These are phyloP conservation scores for Angophora floribunda DNA, from an alignment of 345 rosid species.

Conservation along the genomic window DNA sequence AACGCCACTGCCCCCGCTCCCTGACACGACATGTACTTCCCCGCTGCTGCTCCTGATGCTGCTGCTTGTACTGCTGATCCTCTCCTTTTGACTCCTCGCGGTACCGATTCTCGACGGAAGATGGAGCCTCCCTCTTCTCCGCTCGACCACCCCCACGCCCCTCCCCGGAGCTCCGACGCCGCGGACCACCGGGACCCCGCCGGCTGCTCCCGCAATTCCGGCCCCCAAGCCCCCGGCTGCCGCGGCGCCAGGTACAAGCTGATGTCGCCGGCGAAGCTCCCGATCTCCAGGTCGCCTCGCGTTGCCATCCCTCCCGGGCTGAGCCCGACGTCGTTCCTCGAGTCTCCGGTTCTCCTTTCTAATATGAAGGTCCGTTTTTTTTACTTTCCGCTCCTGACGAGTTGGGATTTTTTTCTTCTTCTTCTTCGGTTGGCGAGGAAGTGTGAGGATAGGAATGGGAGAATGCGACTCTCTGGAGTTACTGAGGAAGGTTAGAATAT, in stretches of 20 bases:
- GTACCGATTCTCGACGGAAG: background rate
- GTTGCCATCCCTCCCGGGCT: slow-evolving; percentile 78
- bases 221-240: slow-evolving; percentile 2
- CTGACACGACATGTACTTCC: background rate
- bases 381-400: background rate
- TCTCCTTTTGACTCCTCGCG: background rate
- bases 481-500: background rate
- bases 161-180: slow-evolving; percentile 7
- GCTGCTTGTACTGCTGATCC: background rate
- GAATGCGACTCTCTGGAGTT: background rate
- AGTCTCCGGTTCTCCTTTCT: slow-evolving; percentile 92
- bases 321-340: slow-evolving; percentile 89
- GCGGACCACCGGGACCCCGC: slow-evolving; percentile 11
- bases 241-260: slow-evolving; percentile 86
- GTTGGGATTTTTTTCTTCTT: background rate
- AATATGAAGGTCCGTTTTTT: slow-evolving; percentile 62
- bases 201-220: slow-evolving; percentile 1
- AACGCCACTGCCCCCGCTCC: background rate
- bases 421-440: background rate
- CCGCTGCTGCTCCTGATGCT: background rate
- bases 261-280: slow-evolving; percentile 96
- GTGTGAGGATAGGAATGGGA: background rate
- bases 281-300: slow-evolving; percentile 84
- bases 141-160: slow-evolving; percentile 3
- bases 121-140: background rate